Evolutionary conservation across 129 eudicot genomes (phyloP).

Genomic region (Chrysanthemum seticuspe): DNA sequence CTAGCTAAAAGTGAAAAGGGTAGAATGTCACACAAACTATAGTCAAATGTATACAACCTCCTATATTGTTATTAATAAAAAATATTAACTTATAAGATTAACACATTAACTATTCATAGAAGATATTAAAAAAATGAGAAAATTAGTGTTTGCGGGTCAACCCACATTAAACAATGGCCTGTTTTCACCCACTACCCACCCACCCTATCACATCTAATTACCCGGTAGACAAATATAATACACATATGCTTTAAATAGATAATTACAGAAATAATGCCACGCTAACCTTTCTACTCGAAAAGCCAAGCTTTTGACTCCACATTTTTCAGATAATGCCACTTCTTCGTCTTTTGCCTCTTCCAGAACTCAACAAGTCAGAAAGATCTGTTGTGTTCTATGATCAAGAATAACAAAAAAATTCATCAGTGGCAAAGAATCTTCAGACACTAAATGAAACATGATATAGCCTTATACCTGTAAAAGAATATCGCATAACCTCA

Average conservation of each 20-base stretch:
- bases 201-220: not conserved
- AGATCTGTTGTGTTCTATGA: conserved; percentile 86
- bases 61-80: too few relatives aligned
- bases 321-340: conserved; percentile 80
- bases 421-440: conserved; percentile 22
- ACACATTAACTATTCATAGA: too few relatives aligned
- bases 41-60: too few relatives aligned
- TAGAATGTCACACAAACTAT: too few relatives aligned
- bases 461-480: conserved; percentile 54
- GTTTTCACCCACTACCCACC: too few relatives aligned
- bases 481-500: conserved; percentile 81
- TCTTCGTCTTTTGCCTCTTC: conserved; percentile 92
- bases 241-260: not conserved
- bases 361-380: conserved; percentile 89
- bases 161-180: too few relatives aligned
- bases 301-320: conserved; percentile 57
- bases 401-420: conserved; percentile 18
- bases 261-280: conserved; percentile 13
- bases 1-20: not conserved
- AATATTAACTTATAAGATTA: too few relatives aligned
- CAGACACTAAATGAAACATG: conserved; percentile 12
- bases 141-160: too few relatives aligned
- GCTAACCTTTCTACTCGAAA: conserved; percentile 91
- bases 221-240: not conserved
- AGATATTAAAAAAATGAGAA: too few relatives aligned